Evolutionary conservation across 805 yeast genomes (phyloP).

Genomic region (Candida maltosa): DNA sequence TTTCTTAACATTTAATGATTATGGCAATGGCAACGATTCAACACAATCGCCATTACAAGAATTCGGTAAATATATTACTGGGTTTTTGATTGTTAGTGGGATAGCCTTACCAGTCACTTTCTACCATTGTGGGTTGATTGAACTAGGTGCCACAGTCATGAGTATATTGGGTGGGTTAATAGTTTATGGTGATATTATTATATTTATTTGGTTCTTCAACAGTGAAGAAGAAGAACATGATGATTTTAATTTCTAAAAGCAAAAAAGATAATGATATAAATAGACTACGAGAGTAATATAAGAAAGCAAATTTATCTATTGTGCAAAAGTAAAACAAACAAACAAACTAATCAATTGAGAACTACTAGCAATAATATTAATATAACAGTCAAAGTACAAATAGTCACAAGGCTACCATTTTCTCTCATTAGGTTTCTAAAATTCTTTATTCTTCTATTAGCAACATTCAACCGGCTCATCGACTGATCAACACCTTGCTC

Average conservation of each 20-base stretch:
- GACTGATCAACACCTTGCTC: slow-evolving; percentile 40
- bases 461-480: slow-evolving; percentile 25
- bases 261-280: slow-evolving; percentile 1
- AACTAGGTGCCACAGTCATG: slow-evolving; percentile 39
- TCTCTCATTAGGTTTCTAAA: slow-evolving; percentile 34
- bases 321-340: too few species aligned
- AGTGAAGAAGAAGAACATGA: slow-evolving; percentile 43
- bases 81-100: slow-evolving; percentile 41
- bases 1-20: slow-evolving; percentile 41
- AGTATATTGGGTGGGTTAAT: slow-evolving; percentile 43
- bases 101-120: slow-evolving; percentile 40
- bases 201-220: slow-evolving; percentile 45
- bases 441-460: slow-evolving; percentile 24
- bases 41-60: slow-evolving; percentile 38
- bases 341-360: slow-evolving; percentile 22
- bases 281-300: too few species aligned
- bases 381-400: slow-evolving; percentile 37
- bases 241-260: slow-evolving; percentile 38
- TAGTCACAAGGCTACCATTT: slow-evolving; percentile 42
- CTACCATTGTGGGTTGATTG: slow-evolving; percentile 34
- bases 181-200: slow-evolving; percentile 41
- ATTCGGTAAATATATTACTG: slow-evolving; percentile 35
- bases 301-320: not conserved
- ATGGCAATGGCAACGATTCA: slow-evolving; percentile 34
- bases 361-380: slow-evolving; percentile 39